Evolutionary conservation across 164 flowering plant species (phyloP).

Genomic region (Cinnamomum chago): DNA sequence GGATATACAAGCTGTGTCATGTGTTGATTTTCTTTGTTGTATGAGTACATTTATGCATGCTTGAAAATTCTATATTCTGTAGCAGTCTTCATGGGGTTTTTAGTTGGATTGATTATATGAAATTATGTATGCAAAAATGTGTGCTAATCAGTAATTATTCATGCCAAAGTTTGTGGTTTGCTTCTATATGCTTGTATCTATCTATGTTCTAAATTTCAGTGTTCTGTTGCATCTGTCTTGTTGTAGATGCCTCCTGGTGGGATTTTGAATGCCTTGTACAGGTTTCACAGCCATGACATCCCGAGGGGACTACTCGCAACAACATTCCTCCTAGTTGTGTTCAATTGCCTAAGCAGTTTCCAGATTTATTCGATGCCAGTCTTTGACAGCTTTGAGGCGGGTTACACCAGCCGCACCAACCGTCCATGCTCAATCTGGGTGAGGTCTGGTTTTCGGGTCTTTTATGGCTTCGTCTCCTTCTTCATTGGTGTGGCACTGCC

Average conservation of each 20-base stretch:
- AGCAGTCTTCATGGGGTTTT: too few relatives aligned
- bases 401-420: constrained; percentile 93
- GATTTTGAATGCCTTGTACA: constrained; percentile 72
- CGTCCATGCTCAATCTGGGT: constrained; percentile 99
- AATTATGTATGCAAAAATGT: too few relatives aligned
- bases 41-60: too few relatives aligned
- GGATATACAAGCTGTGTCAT: too few relatives aligned
- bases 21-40: too few relatives aligned
- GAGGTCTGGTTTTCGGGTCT: constrained; percentile 82
- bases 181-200: background rate
- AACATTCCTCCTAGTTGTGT: constrained; percentile 87
- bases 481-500: constrained; percentile 96
- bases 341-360: constrained; percentile 95
- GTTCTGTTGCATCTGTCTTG: constrained; percentile 1
- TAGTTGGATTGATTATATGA: too few relatives aligned
- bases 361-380: constrained; percentile 99
- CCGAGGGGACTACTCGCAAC: constrained; percentile 87
- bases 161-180: background rate
- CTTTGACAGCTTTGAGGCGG: constrained; percentile 95
- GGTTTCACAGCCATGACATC: constrained; percentile 79
- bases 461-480: constrained; percentile 77
- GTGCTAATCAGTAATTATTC: background rate
- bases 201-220: background rate
- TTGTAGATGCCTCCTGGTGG: constrained; percentile 93
- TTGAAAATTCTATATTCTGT: too few relatives aligned